Evolutionary conservation across 495 filamentous ascomycete genomes (phyloP).

Genomic region (Glarea lozoyensis): DNA sequence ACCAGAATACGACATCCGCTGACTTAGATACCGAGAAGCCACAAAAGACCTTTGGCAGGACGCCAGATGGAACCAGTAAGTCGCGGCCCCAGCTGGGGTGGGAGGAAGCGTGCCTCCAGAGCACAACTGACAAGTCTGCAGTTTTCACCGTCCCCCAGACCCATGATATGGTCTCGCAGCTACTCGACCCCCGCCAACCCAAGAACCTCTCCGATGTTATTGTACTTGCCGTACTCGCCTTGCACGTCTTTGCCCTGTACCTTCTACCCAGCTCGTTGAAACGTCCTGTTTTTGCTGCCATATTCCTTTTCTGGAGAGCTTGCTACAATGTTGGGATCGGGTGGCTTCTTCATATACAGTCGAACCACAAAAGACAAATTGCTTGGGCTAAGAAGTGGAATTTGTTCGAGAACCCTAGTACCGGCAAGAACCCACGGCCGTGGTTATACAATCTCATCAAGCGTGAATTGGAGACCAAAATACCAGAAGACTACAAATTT

Average conservation of each 20-base stretch:
- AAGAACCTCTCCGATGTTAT: constrained; percentile 84
- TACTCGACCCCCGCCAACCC: constrained; percentile 87
- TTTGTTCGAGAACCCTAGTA: constrained; percentile 77
- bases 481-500: constrained; percentile 88
- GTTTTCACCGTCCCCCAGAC: constrained; percentile 95
- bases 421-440: constrained; percentile 72
- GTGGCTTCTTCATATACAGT: constrained; percentile 80
- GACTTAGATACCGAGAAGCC: constrained; percentile 32
- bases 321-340: constrained; percentile 93
- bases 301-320: constrained; percentile 88
- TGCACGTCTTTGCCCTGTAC: constrained; percentile 65
- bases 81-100: constrained; percentile 3
- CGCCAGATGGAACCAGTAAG: constrained; percentile 82
- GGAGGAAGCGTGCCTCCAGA: not conserved
- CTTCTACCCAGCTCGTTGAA: constrained; percentile 56
- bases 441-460: constrained; percentile 75
- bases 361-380: constrained; percentile 75
- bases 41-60: constrained; percentile 82
- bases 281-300: constrained; percentile 63
- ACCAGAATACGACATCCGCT: constrained; percentile 11
- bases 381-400: constrained; percentile 78
- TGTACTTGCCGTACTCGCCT: constrained; percentile 71
- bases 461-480: constrained; percentile 85
- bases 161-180: constrained; percentile 97
- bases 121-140: constrained; percentile 28